Evolutionary conservation across 495 filamentous ascomycete genomes (phyloP).

Genomic region (Chaetomium fimeti): DNA sequence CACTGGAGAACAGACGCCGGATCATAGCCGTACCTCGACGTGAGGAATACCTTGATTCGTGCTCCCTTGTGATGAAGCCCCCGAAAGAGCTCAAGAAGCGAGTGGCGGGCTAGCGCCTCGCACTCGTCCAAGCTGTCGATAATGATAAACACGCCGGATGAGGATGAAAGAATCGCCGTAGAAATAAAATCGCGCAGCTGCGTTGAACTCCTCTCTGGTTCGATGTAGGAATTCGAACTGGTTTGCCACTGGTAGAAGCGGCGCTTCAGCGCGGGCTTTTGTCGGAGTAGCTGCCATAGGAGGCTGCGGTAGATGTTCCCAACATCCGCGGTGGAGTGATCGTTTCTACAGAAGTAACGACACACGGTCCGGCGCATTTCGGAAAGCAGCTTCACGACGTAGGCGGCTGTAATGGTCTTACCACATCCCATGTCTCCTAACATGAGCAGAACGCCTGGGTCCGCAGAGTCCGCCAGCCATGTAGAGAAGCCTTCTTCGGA

Average conservation of each 20-base stretch:
- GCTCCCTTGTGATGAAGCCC: constrained; percentile 8
- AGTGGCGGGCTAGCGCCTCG: background rate
- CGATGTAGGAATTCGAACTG: no score
- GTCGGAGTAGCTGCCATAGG: constrained; percentile 15
- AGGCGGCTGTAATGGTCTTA: constrained; percentile 21
- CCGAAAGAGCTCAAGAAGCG: constrained; percentile 9
- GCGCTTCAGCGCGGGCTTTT: background rate
- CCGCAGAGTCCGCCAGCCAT: constrained; percentile 9
- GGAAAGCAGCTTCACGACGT: constrained; percentile 1
- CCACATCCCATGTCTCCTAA: constrained; percentile 22
- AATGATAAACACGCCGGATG: background rate
- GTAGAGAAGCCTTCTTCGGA: constrained; percentile 6
- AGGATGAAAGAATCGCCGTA: background rate
- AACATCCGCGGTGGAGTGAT: constrained; percentile 8
- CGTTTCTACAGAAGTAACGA: constrained; percentile 18
- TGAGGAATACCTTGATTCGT: constrained; percentile 11
- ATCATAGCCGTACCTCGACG: constrained; percentile 10
- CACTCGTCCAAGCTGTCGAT: constrained; percentile 8
- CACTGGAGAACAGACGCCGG: background rate
- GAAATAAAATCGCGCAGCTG: constrained; percentile 1
- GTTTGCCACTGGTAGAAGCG: constrained; percentile 4
- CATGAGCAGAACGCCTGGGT: constrained; percentile 13
- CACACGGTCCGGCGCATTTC: background rate
- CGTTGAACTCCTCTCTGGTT: background rate
- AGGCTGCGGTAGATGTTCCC: constrained; percentile 22